These are phyloP conservation scores for Magnaporthiopsis incrustans DNA, from an alignment of 2,329 filamentous ascomycete species.

Conservation along the genomic window DNA sequence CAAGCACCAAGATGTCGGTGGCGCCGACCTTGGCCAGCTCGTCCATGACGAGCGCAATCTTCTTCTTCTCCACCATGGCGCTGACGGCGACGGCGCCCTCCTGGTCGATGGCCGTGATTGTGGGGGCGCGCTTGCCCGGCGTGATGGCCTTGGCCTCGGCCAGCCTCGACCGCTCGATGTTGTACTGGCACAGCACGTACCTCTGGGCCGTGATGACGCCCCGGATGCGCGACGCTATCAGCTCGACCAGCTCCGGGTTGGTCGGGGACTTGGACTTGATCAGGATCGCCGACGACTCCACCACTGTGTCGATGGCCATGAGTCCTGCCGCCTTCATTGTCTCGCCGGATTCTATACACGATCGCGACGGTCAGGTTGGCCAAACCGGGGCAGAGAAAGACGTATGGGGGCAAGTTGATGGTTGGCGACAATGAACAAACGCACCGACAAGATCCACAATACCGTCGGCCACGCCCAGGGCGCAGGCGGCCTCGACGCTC, in stretches of 20 bases:
- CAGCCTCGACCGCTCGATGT: conserved; percentile 67
- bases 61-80: conserved; percentile 86
- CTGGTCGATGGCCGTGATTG: conserved; percentile 80
- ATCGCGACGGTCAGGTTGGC: background rate
- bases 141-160: conserved; percentile 66
- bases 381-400: background rate
- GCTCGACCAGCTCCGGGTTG: conserved; percentile 70
- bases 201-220: conserved; percentile 94
- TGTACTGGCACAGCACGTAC: conserved; percentile 95
- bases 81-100: conserved; percentile 91
- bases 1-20: conserved; percentile 75
- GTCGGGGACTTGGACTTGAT: conserved; percentile 84
- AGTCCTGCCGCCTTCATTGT: conserved; percentile 96
- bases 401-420: background rate
- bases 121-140: conserved; percentile 88
- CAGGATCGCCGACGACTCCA: conserved; percentile 79
- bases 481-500: conserved; percentile 95
- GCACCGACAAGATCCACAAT: conserved; percentile 94
- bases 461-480: conserved; percentile 88
- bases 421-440: conserved; percentile 28
- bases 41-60: conserved; percentile 82
- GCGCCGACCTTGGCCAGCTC: conserved; percentile 68
- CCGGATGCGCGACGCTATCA: conserved; percentile 78
- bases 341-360: conserved; percentile 74
- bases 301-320: conserved; percentile 87